Evolutionary conservation across 2,329 filamentous ascomycete genomes (phyloP), one percentile per base, ranked within the genome.

Genomic region (Zopfia rhizophila): DNA sequence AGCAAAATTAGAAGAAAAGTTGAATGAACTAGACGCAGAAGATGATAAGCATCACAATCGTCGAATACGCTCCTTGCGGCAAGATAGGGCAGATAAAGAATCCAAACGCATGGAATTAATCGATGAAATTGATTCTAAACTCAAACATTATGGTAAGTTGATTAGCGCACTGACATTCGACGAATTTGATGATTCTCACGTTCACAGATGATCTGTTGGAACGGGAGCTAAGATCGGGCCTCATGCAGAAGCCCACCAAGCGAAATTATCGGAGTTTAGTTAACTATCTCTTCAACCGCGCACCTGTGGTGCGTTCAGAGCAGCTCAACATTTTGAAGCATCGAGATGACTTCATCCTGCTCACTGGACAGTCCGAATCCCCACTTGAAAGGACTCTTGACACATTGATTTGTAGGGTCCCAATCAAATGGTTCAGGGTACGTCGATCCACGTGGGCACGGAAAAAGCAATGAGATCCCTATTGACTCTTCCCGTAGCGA

Each of bases 231-330:
- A 17, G 35, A 22, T 55, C 49, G 35, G 33, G 32, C 1, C 22
- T 36, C 7, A 37, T 58, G 45, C 48, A 45, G 2, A 35, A 29
- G 22, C 41, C 50, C 7, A 43, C 48, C 4, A 33, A 44, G 10
- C 51, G 48, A 12, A 48, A 55, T 37, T 55, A 38, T 32, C 10
- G 19, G 3, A 53, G 39, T 21, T 21, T 55, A 2, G 25, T 41
- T 5, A 44, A 53, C 31, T 58, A 48, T 17, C 16, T 55, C 19
- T 31, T 21, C n/a, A 58, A 58, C 36, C n/a, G 43, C 5, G 24
- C 17, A 4, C 48, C 54, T 2, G 24, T 58, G 10, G 43, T 47
- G 5, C n/a, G 12, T 8, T 7, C 14, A 4, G 54, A 58, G 31
- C n/a, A 7, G 13, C 31, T n/a, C 7, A 13, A 30, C 7, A 51